A percentile compares a stretch with the other conserved stretches of the same genome.
phyloP scores from a whole-genome alignment of 176 grass and related monocot genomes.

The Phragmites australis region DNA sequence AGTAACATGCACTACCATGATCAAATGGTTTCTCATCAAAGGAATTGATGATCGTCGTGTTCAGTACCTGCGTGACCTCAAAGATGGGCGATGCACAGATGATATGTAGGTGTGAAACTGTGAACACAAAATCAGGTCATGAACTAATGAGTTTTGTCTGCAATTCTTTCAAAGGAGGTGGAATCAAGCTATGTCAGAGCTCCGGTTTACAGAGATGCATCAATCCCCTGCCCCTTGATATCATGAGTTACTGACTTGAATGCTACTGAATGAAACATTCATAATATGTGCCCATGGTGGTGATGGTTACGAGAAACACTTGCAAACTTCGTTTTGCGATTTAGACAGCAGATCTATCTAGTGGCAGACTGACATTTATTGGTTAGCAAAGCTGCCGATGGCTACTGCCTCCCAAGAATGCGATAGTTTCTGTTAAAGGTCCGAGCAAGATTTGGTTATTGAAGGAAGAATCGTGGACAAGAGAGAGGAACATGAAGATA shows the following conservation, averaged over 20 bases:
- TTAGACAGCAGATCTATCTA: neutral
- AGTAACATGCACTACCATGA: conserved; percentile 85
- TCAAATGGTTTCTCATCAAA: conserved; percentile 85
- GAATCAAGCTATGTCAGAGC: neutral
- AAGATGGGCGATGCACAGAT: conserved; percentile 36
- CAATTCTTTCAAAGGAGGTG: neutral
- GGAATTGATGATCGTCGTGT: conserved; percentile 80
- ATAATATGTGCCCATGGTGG: neutral
- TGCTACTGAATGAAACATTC: conserved; percentile 10
- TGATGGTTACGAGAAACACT: neutral
- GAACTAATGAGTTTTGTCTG: neutral
- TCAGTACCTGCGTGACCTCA: conserved; percentile 66
- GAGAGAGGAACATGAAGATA: neutral
- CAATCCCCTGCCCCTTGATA: neutral
- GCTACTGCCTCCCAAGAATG: neutral
- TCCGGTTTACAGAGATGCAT: neutral
- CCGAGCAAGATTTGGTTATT: neutral
- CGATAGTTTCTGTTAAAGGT: neutral
- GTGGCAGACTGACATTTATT: neutral
- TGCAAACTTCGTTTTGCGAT: neutral
- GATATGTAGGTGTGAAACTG: conserved; percentile 24
- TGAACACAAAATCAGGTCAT: conserved; percentile 13
- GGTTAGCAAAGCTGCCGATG: neutral
- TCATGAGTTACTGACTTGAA: neutral
- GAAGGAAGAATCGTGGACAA: neutral